Conservation (phyloP, 2,329 filamentous ascomycete genomes). For the Lachnellula subtilissima region DNA sequence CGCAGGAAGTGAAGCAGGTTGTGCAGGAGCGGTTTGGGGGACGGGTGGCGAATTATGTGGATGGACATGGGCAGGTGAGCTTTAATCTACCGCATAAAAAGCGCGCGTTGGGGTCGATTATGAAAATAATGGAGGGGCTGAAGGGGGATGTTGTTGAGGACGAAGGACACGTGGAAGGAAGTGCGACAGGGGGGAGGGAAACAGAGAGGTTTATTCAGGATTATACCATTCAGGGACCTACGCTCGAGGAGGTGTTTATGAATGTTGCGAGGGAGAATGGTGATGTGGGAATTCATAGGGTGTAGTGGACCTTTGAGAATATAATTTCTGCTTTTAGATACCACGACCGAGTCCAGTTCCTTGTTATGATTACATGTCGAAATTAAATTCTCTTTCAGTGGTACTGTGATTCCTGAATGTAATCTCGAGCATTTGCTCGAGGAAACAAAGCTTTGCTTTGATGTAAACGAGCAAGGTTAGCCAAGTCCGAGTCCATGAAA, state of each 20-base stretch:
- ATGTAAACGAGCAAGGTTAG: too few species aligned
- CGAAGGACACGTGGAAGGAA: slow-evolving; percentile 1
- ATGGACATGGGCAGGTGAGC: slow-evolving; percentile 23
- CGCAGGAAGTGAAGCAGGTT: slow-evolving; percentile 9
- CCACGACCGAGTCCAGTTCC: not conserved
- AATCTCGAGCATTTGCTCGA: too few species aligned
- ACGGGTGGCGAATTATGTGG: slow-evolving; percentile 16
- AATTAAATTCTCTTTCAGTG: not conserved
- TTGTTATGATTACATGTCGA: not conserved
- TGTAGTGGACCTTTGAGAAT: not conserved
- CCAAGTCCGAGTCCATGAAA: not conserved
- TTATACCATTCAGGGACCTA: slow-evolving; percentile 25
- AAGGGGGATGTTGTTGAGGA: slow-evolving; percentile 16
- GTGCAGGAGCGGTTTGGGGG: slow-evolving; percentile 16
- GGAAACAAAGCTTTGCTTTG: too few species aligned
- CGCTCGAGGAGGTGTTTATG: slow-evolving; percentile 28
- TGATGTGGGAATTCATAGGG: not conserved
- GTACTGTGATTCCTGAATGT: too few species aligned
- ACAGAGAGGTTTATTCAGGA: slow-evolving; percentile 14
- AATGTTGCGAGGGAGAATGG: slow-evolving; percentile 24
- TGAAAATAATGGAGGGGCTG: slow-evolving; percentile 23
- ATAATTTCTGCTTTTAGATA: not conserved
- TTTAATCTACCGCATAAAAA: slow-evolving; percentile 22
- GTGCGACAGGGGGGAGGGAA: not conserved
- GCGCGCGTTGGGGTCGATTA: slow-evolving; percentile 18